A percentile compares a stretch with the other conserved stretches of the same genome.
Conservation (phyloP, 345 rosid species). For the Acer campestre region DNA sequence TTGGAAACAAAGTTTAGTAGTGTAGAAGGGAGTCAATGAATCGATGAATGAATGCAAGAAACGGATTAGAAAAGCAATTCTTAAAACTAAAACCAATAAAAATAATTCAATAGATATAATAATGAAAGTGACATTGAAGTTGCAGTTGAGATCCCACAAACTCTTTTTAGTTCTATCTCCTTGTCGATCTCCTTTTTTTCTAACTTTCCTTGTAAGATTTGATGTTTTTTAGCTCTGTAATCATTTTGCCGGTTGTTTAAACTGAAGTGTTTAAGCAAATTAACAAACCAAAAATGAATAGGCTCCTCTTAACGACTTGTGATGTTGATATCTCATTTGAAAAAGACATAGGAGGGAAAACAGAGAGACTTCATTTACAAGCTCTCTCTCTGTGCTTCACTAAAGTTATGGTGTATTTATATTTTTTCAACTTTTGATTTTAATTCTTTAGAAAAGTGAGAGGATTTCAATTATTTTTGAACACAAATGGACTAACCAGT, state of each 20-base stretch:
- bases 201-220: slow-evolving; percentile 40
- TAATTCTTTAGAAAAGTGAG: background rate
- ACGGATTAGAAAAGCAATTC: background rate
- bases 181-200: background rate
- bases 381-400: background rate
- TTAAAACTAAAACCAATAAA: slow-evolving; percentile 17
- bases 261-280: slow-evolving; percentile 7
- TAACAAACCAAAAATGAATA: background rate
- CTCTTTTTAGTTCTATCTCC: background rate
- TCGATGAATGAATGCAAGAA: background rate
- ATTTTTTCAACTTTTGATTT: background rate
- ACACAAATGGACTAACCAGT: background rate
- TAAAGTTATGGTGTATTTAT: background rate
- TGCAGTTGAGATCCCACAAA: slow-evolving; percentile 25
- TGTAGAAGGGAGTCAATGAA: background rate
- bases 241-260: slow-evolving; percentile 50
- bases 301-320: slow-evolving; percentile 24
- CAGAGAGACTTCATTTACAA: slow-evolving; percentile 9
- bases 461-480: background rate
- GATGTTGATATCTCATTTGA: slow-evolving; percentile 32
- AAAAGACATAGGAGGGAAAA: slow-evolving; percentile 25
- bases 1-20: background rate
- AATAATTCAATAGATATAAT: slow-evolving; percentile 5
- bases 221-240: background rate
- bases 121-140: slow-evolving; percentile 27